Conservation (phyloP, 108 stramenopile species). For the Nitzschia sp. region DNA sequence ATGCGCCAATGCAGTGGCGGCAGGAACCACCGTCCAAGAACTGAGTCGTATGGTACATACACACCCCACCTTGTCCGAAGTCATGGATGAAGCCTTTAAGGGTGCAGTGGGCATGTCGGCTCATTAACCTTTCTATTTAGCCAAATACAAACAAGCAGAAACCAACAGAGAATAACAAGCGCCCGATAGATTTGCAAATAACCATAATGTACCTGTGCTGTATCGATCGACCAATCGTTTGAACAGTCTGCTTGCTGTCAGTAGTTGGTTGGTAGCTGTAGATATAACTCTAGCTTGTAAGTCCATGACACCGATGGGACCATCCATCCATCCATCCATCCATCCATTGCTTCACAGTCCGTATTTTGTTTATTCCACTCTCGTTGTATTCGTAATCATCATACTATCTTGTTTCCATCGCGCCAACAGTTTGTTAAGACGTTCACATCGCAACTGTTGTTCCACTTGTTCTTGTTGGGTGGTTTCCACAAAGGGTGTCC, state of each 20-base stretch:
- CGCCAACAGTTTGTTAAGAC: background rate
- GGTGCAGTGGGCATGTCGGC: constrained; percentile 95
- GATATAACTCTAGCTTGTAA: background rate
- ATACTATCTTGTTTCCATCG: background rate
- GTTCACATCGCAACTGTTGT: background rate
- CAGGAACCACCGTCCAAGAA: constrained; percentile 95
- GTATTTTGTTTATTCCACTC: too few relatives aligned
- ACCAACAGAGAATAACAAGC: too few relatives aligned
- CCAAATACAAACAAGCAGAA: too few relatives aligned
- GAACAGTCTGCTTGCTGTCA: too few relatives aligned
- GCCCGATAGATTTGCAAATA: too few relatives aligned
- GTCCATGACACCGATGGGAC: background rate
- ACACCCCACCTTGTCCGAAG: constrained; percentile 97
- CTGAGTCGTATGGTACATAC: constrained; percentile 99
- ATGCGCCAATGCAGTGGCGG: constrained; percentile 96
- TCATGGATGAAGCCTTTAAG: constrained; percentile 99
- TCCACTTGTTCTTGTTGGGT: background rate
- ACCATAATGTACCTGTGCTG: too few relatives aligned
- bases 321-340: too few relatives aligned
- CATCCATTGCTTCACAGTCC: too few relatives aligned
- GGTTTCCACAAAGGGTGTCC: too few relatives aligned
- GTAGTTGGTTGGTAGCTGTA: background rate
- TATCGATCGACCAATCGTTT: too few relatives aligned
- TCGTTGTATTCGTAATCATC: too few relatives aligned
- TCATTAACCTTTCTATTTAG: constrained; percentile 79